phyloP scores from a whole-genome alignment of 257 asterid species.

The Cordia subcordata region DNA sequence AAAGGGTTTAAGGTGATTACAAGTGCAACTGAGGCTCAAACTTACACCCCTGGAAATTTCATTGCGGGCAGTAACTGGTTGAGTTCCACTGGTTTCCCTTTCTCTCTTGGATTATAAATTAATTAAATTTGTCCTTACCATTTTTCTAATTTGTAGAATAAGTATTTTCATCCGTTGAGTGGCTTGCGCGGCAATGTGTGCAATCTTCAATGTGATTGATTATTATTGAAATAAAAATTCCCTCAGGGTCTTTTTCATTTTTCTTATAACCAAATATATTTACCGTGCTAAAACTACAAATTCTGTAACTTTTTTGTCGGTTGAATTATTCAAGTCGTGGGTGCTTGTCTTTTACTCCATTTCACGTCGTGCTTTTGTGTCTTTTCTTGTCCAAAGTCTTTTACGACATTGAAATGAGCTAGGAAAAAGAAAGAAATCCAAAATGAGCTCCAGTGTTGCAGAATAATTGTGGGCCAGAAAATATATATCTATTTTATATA shows the following conservation, averaged over 20 bases:
- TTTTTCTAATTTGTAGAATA: not conserved
- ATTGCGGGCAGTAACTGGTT: conserved; percentile 65
- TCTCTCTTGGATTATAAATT: conserved; percentile 39
- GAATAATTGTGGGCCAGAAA: no score
- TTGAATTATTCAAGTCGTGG: no score
- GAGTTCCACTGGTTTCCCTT: conserved; percentile 53
- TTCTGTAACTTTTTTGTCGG: no score
- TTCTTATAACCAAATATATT: no score
- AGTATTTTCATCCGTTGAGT: not conserved
- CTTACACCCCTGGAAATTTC: conserved; percentile 42
- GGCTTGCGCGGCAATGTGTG: not conserved
- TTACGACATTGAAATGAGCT: not conserved
- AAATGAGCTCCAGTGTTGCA: no score
- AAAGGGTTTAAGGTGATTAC: conserved; percentile 51
- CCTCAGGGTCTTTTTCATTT: not conserved
- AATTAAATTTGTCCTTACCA: not conserved
- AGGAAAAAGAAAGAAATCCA: no score
- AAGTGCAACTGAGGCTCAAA: conserved; percentile 53
- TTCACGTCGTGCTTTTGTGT: no score
- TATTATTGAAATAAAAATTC: not conserved
- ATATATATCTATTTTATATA: no score
- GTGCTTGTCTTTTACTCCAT: no score
- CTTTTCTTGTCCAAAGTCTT: no score
- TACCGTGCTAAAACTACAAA: no score
- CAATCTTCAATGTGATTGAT: not conserved